Evolutionary conservation across 2,329 filamentous ascomycete species (phyloP), one percentile per base, ranked within the genome.

Genomic region (Aspergillus niger): DNA sequence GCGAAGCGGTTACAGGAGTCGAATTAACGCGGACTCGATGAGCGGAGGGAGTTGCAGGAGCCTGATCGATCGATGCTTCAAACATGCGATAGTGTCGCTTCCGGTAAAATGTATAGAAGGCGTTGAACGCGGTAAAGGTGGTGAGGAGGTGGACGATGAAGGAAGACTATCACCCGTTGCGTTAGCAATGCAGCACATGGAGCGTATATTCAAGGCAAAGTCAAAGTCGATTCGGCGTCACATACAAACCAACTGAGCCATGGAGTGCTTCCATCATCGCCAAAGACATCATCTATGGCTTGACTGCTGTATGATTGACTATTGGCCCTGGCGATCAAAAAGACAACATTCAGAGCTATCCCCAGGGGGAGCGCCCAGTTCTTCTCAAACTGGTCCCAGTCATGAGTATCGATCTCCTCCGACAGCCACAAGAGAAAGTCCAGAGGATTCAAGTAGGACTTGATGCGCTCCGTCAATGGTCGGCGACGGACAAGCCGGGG

Each of bases 341-440:
- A 94, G 32, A 89, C 67, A 43, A 96, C 78, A 76, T 98, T 98
- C 69, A 93, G 81, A 0, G 74, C 84, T 28, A 97, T 68, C 5
- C 92, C 94, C 17, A 96, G 80, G 55, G 91, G 88, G 5, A 87
- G 85, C 26, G 91, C 90, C 75, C 91, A 89, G 38, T 87, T 80
- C 67, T 91, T 89, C 63, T 87, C 81, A 62, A 86, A 80, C 20
- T 94, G 91, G 68, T 97, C 91, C 88, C 92, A 96, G 69, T 97
- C 91, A 72, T 90, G 89, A 28, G 92, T 92, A 74, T 97, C 93
- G 62, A 99, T 85, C 78, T 97, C 91, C 74, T 98, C 94, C 0
- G 91, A 96, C 2, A 96, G 77, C 90, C 92, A 97, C 17, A 99
- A 86, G 57, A 95, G 80, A 71, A 94, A 91, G 78, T 99, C 95